A percentile compares a stretch with the other conserved stretches of the same genome.
Evolutionary conservation across 495 filamentous ascomycete species (phyloP).

Genomic region (Penicillium soppii): DNA sequence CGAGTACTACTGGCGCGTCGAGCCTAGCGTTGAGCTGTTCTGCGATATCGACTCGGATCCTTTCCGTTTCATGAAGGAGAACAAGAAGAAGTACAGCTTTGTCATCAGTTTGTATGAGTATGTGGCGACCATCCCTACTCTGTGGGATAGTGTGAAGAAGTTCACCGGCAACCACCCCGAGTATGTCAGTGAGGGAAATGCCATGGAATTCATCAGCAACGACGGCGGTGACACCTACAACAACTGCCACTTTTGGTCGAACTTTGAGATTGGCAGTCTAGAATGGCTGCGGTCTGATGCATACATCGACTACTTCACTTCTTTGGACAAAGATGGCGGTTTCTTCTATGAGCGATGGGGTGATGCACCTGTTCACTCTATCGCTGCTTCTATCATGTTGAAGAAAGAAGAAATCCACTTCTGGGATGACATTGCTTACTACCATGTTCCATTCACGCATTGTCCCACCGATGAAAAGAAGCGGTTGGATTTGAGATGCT

Average conservation of each 20-base stretch:
- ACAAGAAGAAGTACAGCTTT: conserved; percentile 89
- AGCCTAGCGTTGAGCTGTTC: conserved; percentile 83
- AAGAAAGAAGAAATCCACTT: conserved; percentile 94
- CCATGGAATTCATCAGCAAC: conserved; percentile 88
- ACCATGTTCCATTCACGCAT: conserved; percentile 98
- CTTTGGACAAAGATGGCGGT: conserved; percentile 76
- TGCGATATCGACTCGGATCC: conserved; percentile 83
- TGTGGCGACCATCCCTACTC: conserved; percentile 88
- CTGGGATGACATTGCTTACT: conserved; percentile 98
- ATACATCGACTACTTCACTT: conserved; percentile 79
- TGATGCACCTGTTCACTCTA: conserved; percentile 91
- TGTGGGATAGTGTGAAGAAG: conserved; percentile 90
- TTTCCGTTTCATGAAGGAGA: conserved; percentile 84
- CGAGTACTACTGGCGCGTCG: conserved; percentile 92
- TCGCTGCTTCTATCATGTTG: conserved; percentile 81
- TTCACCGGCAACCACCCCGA: conserved; percentile 89
- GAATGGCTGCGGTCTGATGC: conserved; percentile 78
- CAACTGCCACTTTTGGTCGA: conserved; percentile 96
- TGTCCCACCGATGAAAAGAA: conserved; percentile 86
- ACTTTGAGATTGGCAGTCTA: conserved; percentile 85
- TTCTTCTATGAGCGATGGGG: conserved; percentile 96
- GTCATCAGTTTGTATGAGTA: conserved; percentile 92
- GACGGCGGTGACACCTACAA: conserved; percentile 90
- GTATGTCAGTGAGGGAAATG: conserved; percentile 80
- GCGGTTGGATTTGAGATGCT: conserved; percentile 78